Evolutionary conservation across 345 rosid genomes (phyloP).

Genomic region (Linum lewisii): DNA sequence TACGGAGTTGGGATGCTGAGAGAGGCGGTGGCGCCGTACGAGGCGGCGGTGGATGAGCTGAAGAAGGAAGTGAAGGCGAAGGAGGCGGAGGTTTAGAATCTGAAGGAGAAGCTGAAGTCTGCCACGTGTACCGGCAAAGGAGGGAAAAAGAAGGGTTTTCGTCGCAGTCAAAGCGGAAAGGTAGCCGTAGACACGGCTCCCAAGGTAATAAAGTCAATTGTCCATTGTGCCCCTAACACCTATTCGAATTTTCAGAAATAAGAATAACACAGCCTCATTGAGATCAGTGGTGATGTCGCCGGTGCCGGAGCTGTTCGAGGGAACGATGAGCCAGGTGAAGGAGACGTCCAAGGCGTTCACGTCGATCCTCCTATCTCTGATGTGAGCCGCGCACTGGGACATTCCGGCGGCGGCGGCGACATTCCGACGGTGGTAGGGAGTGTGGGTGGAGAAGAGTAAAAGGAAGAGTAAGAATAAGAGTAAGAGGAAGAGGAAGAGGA

Average conservation of each 20-base stretch:
- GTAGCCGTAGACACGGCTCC: slow-evolving; percentile 40
- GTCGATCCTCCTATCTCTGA: slow-evolving; percentile 56
- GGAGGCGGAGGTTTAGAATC: slow-evolving; percentile 57
- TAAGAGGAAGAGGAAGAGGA: no score
- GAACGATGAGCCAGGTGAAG: slow-evolving; percentile 55
- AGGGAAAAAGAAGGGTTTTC: slow-evolving; percentile 47
- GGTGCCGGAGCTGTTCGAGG: slow-evolving; percentile 71
- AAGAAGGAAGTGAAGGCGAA: slow-evolving; percentile 68
- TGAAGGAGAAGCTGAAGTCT: slow-evolving; percentile 60
- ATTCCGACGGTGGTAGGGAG: no score
- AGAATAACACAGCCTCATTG: not conserved
- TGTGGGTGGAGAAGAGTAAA: no score
- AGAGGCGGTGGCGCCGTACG: slow-evolving; percentile 89
- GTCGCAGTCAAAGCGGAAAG: slow-evolving; percentile 53
- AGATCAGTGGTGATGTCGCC: slow-evolving; percentile 61
- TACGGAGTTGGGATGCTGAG: slow-evolving; percentile 41
- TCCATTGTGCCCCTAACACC: not conserved
- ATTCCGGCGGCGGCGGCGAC: slow-evolving; percentile 82
- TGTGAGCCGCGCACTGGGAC: slow-evolving; percentile 94
- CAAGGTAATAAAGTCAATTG: slow-evolving; percentile 18
- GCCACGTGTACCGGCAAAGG: slow-evolving; percentile 16
- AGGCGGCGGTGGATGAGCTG: slow-evolving; percentile 77
- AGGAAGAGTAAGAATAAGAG: no score
- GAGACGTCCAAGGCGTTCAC: slow-evolving; percentile 79
- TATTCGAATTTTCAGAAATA: not conserved